Percentiles rank a stretch among this genome's conserved stretches.
These are phyloP conservation scores for barrel medic (Medicago truncatula) DNA, from an alignment of 306 rosid species.

Conservation along the genomic window MtrunA17r5.0-ANR NC_053049.1:42379501-42380000, in stretches of 20 bases:
- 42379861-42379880: background rate
- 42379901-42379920: constrained; percentile 37
- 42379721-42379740: constrained; percentile 43
- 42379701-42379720: constrained; percentile 2
- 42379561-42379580: constrained; percentile 20
- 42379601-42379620: constrained; percentile 32
- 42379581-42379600: background rate
- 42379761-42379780: constrained; percentile 33
- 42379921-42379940: constrained; percentile 23
- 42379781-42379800: constrained; percentile 18
- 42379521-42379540: constrained; percentile 45
- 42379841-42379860: constrained; percentile 20
- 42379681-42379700: background rate
- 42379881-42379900: constrained; percentile 6
- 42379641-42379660: constrained; percentile 49
- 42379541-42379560: constrained; percentile 47
- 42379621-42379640: constrained; percentile 48
- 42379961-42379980: constrained; percentile 31
- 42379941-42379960: constrained; percentile 25
- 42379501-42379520: constrained; percentile 33
- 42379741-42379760: constrained; percentile 28
- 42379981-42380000: constrained; percentile 33
- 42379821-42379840: background rate
- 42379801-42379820: constrained; percentile 1
- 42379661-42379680: constrained; percentile 38